Base-by-base conservation (phyloP, 352 stramenopile species). In the Thraustotheca clavata region DNA sequence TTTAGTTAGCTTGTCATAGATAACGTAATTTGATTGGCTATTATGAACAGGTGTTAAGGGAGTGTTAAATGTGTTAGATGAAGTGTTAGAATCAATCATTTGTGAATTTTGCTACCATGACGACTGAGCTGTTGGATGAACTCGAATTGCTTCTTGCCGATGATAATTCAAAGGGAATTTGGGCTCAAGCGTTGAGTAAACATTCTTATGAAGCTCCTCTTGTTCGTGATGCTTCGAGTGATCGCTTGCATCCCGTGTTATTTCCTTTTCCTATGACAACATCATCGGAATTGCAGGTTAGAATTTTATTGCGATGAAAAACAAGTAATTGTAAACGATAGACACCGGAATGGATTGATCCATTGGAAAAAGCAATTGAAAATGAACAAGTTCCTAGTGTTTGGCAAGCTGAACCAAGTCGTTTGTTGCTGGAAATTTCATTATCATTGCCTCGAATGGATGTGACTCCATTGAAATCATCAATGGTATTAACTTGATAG, bases 341-440 rank as follows among this genome's bases (percentile, higher is more conserved):
- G 43, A 52, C 7, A 11, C 18, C 43, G 11, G 12, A 2, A 31
- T 18, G 43, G 43, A 3, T 52, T 24, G 43, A 52, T 24, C 43
- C 43, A 31, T 31, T 52, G 43, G 43, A 9, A 31, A 14, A 31
- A 6, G 43, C 43, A 3, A 24, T 52, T 1, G 43, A 24, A 11
- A 52, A 31, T 18, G 43, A 52, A 18, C 11, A 52, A 26, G 43
- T 31, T 3, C 43, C 43, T 26, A 24, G 2, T 31, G 22, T 65
- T 16, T 65, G 57, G 57, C 57, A 55, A 39, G 57, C 27, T 31
- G 18, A 52, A 5, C 57, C 62, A 9, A 92, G 80, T 49, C 81
- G 83, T 12, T 59, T 89, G 8, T 62, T 91, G 59, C 72, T 80
- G n/a, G 80, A 94, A 55, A 69, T 91, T 67, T 78, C 82, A 39